Evolutionary conservation across 208 protist species (phyloP).

Genomic region (Acanthamoeba royreba): DNA sequence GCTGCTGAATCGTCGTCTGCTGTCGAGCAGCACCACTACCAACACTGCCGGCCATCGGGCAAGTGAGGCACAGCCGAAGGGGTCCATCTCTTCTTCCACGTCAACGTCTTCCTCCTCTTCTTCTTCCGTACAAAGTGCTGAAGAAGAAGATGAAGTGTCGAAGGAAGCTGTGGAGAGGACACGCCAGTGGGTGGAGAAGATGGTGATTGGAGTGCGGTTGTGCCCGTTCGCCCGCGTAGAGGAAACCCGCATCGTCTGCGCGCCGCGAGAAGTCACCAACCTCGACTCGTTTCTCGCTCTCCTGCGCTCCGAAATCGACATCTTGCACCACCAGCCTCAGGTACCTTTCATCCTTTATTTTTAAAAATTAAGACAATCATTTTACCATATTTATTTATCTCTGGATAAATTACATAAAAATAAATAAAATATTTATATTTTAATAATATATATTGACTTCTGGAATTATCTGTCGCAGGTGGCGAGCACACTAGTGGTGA

Average conservation of each 20-base stretch:
- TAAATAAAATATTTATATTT: no score
- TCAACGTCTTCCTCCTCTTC: no score
- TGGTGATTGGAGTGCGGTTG: background rate
- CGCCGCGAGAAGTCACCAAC: background rate
- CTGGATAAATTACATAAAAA: no score
- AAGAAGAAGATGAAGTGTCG: background rate
- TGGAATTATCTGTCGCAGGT: background rate
- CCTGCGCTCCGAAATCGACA: background rate
- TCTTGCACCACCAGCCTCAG: background rate
- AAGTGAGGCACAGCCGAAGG: no score
- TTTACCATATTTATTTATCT: no score
- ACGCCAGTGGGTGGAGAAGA: background rate
- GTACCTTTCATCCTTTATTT: background rate
- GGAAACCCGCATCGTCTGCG: background rate
- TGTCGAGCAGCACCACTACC: no score
- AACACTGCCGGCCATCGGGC: no score
- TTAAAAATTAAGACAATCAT: no score
- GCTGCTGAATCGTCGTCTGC: no score
- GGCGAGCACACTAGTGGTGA: background rate
- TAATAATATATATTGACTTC: no score
- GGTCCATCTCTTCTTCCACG: no score
- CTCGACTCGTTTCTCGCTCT: background rate
- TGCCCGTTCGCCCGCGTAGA: background rate
- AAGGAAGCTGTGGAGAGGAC: background rate
- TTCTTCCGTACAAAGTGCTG: background rate